Evolutionary conservation across 352 stramenopile genomes (phyloP), one percentile per base, ranked within the genome.

Genomic region (Phytophthora pinifolia): DNA sequence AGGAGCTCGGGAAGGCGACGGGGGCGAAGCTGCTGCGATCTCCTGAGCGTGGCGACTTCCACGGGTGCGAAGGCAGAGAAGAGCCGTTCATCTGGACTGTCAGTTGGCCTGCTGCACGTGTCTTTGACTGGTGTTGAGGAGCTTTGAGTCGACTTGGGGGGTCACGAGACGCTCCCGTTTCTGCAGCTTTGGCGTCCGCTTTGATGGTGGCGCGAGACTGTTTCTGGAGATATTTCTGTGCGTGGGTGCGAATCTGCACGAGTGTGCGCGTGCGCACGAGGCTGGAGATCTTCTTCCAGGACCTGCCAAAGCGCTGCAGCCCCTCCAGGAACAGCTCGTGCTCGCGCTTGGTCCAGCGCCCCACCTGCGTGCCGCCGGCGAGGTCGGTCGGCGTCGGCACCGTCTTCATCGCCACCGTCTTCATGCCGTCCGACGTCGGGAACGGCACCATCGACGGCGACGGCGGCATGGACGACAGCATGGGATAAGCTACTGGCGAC

Each of bases 191-290:
- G 3, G 51, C 58, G 1, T 63, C 59, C 1, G 62, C 62, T 37
- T 88, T 86, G 41, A 84, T 60, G 0, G 77, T 67, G 14, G 67
- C 67, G 22, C 83, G 88, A 46, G 59, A 79, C 48, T 93, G 82
- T 67, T 96, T 96, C 54, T 94, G 87, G 15, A 96, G 65, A 64
- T 98, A 98, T 57, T 99, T 99, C 74, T 99, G 96, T 0, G 96
- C 96, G 54, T 99, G 96, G 3, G 88, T 98, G 9, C 96, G 90
- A 62, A 99, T 98, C 63, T 99, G 97, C 31, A 98, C 94, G 6
- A 97, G 70, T 27, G 85, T 93, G 13, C 85, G 73, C 9, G 85
- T 89, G 47, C 79, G 70, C 29, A 94, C 83, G 15, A 94, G 70
- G 41, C 71, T 89, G 14, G 79, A 83, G 59, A 94, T 96, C 65